A percentile compares a stretch with the other conserved stretches of the same genome.
Conservation (phyloP, 768 basidiomycete species). For the Hemileccinum rubropunctum region DNA sequence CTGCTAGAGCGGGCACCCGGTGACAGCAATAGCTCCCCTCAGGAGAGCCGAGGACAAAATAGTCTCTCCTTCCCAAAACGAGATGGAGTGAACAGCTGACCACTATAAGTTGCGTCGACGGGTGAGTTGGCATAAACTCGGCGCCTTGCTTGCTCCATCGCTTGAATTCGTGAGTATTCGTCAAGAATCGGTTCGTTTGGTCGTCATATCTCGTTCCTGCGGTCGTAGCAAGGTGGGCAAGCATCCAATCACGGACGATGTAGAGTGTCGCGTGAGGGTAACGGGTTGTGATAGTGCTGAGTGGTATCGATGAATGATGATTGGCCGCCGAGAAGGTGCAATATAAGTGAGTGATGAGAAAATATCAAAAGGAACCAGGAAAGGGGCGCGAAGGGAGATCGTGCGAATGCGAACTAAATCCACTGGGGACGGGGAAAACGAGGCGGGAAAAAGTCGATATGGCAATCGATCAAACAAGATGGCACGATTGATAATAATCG, state of each 20-base stretch:
- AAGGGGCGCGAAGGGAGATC: conserved; percentile 24
- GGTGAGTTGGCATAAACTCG: conserved; percentile 21
- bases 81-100: conserved; percentile 11
- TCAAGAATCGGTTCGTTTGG: conserved; percentile 36
- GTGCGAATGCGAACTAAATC: conserved; percentile 27
- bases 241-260: conserved; percentile 15
- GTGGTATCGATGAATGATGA: conserved; percentile 24
- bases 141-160: conserved; percentile 29
- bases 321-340: conserved; percentile 25
- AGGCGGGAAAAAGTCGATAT: conserved; percentile 29
- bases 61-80: conserved; percentile 9
- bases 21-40: conserved; percentile 21
- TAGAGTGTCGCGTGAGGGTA: conserved; percentile 17
- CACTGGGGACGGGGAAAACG: conserved; percentile 25
- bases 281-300: conserved; percentile 13
- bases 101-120: conserved; percentile 9
- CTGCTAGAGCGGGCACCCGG: conserved; percentile 32
- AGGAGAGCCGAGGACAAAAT: conserved; percentile 17
- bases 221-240: conserved; percentile 29
- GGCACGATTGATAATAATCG: conserved; percentile 29
- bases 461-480: conserved; percentile 48
- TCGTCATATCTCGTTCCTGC: conserved; percentile 34
- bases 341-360: conserved; percentile 21
- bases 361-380: conserved; percentile 11
- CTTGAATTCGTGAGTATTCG: conserved; percentile 32